A percentile compares a stretch with the other conserved stretches of the same genome.
Conservation (phyloP, 2,329 filamentous ascomycete genomes). For the Trichoderma atroviride region DNA sequence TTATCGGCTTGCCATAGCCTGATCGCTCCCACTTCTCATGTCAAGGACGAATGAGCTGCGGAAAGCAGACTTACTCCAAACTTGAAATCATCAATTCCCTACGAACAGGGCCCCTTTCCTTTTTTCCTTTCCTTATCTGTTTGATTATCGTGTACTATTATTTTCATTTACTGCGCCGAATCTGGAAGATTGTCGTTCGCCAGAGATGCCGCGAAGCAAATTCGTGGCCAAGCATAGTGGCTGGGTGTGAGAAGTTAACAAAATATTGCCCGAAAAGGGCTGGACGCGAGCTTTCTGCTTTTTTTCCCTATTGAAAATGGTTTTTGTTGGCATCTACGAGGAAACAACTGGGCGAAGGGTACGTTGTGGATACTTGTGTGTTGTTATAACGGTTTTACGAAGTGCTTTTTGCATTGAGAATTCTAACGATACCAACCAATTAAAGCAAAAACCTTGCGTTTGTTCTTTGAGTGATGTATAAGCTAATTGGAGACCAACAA, state of each 20-base stretch:
- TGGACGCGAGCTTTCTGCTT: neutral
- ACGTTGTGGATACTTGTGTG: neutral
- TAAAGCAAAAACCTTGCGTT: neutral
- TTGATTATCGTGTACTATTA: constrained; percentile 13
- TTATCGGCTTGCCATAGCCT: neutral
- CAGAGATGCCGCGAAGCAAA: neutral
- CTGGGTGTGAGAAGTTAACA: neutral
- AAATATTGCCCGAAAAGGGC: neutral
- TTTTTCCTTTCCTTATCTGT: neutral
- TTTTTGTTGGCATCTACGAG: neutral
- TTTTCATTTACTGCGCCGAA: neutral
- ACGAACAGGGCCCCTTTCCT: neutral
- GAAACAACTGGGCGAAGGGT: neutral
- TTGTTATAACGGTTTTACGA: neutral
- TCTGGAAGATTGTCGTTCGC: neutral
- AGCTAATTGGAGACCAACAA: neutral
- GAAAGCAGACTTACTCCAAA: neutral
- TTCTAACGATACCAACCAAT: constrained; percentile 12
- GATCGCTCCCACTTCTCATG: neutral
- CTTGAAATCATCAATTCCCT: neutral
- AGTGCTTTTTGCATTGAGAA: neutral
- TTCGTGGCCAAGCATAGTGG: neutral
- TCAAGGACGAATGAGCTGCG: neutral
- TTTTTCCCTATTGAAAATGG: neutral
- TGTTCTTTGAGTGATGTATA: neutral